Percentiles rank a stretch among this genome's conserved stretches.
These are phyloP conservation scores for Sporopachydermia quercuum DNA, from an alignment of 805 yeast species.

Conservation along the genomic window DNA sequence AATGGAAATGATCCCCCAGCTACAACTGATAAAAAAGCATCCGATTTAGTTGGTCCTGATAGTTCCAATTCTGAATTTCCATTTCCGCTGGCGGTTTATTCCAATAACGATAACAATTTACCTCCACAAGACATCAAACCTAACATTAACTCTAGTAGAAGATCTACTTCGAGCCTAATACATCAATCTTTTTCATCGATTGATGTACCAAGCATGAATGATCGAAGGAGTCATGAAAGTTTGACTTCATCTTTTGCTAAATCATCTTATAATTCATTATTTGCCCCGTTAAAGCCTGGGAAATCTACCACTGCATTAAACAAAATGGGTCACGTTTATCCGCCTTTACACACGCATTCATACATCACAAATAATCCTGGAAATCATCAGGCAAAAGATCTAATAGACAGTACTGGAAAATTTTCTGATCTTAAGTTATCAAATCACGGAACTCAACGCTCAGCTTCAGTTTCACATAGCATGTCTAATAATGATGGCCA, in stretches of 20 bases:
- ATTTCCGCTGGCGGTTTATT: too few relatives aligned
- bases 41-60: neutral
- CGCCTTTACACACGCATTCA: neutral
- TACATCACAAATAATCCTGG: neutral
- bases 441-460: neutral
- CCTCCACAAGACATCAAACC: neutral
- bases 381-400: neutral
- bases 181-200: neutral
- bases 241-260: neutral
- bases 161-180: neutral
- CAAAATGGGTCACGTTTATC: neutral
- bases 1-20: neutral
- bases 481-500: neutral
- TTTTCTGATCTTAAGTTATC: too few relatives aligned
- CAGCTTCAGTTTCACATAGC: neutral
- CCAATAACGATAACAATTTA: neutral
- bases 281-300: neutral
- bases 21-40: neutral
- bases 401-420: neutral
- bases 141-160: too few relatives aligned
- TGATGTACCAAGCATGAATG: neutral
- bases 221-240: neutral
- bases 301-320: neutral
- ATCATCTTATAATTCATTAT: neutral
- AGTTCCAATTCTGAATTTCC: neutral